phyloP scores from a whole-genome alignment of 2,329 filamentous ascomycete genomes.

The Zymoseptoria tritici region DNA sequence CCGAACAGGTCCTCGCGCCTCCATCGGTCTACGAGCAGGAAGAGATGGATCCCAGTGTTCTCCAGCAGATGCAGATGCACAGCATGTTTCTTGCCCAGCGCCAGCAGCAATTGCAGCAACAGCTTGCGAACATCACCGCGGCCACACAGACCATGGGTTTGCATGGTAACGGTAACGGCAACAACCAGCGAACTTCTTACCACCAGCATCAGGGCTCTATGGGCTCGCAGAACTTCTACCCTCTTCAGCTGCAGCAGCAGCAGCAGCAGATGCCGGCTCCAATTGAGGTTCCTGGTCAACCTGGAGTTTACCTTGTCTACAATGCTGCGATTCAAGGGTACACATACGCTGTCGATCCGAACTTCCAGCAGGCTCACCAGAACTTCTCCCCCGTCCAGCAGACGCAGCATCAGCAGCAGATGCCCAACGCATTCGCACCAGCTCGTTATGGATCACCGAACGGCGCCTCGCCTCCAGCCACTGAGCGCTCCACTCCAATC shows the following conservation, averaged over 20 bases:
- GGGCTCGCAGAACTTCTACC: slow-evolving; percentile 51
- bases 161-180: slow-evolving; percentile 39
- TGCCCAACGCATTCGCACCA: slow-evolving; percentile 19
- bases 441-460: slow-evolving; percentile 15
- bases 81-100: slow-evolving; percentile 90
- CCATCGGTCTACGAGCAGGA: slow-evolving; percentile 70
- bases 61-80: slow-evolving; percentile 82
- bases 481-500: slow-evolving; percentile 43
- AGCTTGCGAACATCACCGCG: slow-evolving; percentile 75
- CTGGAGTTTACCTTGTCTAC: slow-evolving; percentile 74
- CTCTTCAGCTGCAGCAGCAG: slow-evolving; percentile 45
- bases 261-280: slow-evolving; percentile 60
- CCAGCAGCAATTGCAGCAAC: slow-evolving; percentile 90
- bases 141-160: slow-evolving; percentile 71
- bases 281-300: slow-evolving; percentile 58
- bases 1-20: slow-evolving; percentile 83
- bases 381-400: slow-evolving; percentile 26
- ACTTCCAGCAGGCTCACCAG: slow-evolving; percentile 40
- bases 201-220: slow-evolving; percentile 26
- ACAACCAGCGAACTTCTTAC: slow-evolving; percentile 13
- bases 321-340: slow-evolving; percentile 82
- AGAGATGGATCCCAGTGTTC: slow-evolving; percentile 75
- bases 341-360: slow-evolving; percentile 69
- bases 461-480: slow-evolving; percentile 69
- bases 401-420: slow-evolving; percentile 2